These are phyloP conservation scores for Aspergillus ochraceoroseus DNA, from an alignment of 2,329 filamentous ascomycete species.

Conservation along the genomic window DNA sequence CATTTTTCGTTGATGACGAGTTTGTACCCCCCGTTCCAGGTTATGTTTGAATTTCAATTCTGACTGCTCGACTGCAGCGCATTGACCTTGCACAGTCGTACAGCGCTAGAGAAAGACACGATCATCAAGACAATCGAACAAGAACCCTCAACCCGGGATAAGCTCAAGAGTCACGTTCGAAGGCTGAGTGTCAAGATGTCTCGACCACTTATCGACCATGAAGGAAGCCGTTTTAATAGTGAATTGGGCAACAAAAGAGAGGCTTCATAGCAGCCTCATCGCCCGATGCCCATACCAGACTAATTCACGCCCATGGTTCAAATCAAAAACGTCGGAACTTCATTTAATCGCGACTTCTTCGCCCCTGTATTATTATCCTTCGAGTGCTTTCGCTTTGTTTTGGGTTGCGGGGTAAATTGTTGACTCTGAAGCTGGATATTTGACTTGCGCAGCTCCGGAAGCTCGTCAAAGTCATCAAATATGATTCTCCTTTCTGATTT, in stretches of 20 bases:
- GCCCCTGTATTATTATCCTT: conserved; percentile 23
- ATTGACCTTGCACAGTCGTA: conserved; percentile 33
- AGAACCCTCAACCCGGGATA: conserved; percentile 28
- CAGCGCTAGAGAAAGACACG: conserved; percentile 29
- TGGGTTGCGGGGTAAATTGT: conserved; percentile 13
- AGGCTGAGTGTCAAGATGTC: conserved; percentile 28
- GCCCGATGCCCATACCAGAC: no score
- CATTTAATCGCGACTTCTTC: conserved; percentile 39
- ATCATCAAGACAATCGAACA: conserved; percentile 25
- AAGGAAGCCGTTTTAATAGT: no score
- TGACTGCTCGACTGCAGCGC: conserved; percentile 32
- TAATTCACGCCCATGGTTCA: conserved; percentile 25
- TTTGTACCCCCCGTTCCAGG: conserved; percentile 25
- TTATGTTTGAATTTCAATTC: conserved; percentile 16
- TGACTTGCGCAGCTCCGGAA: conserved; percentile 30
- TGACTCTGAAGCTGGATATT: conserved; percentile 22
- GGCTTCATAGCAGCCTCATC: no score
- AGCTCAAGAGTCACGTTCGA: conserved; percentile 29
- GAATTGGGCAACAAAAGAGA: no score
- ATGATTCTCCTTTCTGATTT: conserved; percentile 5
- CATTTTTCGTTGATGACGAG: conserved; percentile 40
- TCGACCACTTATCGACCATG: conserved; percentile 16
- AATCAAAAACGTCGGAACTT: conserved; percentile 44
- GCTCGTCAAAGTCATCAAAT: conserved; percentile 37
- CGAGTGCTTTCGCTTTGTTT: conserved; percentile 10